Percentiles rank a stretch among this genome's conserved stretches.
phyloP scores from a whole-genome alignment of 805 yeast species.

The Millerozyma miso region DNA sequence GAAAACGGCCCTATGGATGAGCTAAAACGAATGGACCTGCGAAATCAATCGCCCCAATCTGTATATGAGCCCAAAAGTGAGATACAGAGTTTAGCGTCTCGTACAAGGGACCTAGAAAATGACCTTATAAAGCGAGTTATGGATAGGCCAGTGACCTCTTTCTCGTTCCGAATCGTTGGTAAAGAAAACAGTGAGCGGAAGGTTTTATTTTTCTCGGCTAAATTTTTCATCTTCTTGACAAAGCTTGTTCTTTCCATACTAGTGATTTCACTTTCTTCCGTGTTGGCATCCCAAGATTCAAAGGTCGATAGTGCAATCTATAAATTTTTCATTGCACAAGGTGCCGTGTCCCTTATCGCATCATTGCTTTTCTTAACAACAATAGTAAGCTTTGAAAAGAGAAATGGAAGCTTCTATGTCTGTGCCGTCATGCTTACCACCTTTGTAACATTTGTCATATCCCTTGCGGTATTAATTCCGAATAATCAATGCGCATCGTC shows the following conservation, averaged over 20 bases:
- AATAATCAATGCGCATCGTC: slow-evolving; percentile 14
- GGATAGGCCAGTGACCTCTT: slow-evolving; percentile 26
- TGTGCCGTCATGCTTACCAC: slow-evolving; percentile 29
- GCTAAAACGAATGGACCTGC: background rate
- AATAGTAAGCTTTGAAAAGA: slow-evolving; percentile 34
- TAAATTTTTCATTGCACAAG: slow-evolving; percentile 34
- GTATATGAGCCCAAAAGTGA: slow-evolving; percentile 6
- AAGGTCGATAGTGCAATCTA: slow-evolving; percentile 23
- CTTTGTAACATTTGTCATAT: slow-evolving; percentile 31
- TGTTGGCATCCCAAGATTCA: slow-evolving; percentile 21
- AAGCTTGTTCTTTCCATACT: slow-evolving; percentile 27
- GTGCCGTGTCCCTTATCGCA: slow-evolving; percentile 27
- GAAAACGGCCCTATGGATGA: background rate
- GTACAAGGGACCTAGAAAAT: slow-evolving; percentile 21
- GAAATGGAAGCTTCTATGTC: slow-evolving; percentile 40
- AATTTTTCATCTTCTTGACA: slow-evolving; percentile 18
- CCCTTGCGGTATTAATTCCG: slow-evolving; percentile 24
- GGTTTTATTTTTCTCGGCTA: slow-evolving; percentile 5
- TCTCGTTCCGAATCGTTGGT: slow-evolving; percentile 17
- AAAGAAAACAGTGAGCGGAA: slow-evolving; percentile 17
- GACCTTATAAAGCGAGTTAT: slow-evolving; percentile 27
- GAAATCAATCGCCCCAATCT: background rate
- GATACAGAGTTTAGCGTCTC: slow-evolving; percentile 16
- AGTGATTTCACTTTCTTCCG: slow-evolving; percentile 22
- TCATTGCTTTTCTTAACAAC: slow-evolving; percentile 32